phyloP scores from a whole-genome alignment of 352 stramenopile species.

The Nothophytophthora sp. region DNA sequence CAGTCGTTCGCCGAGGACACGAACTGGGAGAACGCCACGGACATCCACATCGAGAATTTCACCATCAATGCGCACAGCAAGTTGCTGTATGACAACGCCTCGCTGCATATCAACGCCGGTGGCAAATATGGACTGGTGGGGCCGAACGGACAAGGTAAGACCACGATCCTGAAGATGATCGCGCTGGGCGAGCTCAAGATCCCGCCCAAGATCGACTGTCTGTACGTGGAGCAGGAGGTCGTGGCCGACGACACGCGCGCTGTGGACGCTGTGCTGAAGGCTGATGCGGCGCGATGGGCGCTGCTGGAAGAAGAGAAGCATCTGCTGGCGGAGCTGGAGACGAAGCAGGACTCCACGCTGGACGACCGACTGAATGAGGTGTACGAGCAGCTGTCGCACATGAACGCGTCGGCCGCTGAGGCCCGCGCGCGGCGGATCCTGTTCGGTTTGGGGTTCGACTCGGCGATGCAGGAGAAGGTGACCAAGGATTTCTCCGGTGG shows the following conservation, averaged over 20 bases:
- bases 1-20: conserved; percentile 96
- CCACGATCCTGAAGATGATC: conserved; percentile 99
- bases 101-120: conserved; percentile 97
- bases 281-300: conserved; percentile 96
- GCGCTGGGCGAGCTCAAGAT: conserved; percentile 97
- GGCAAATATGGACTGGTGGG: conserved; percentile 98
- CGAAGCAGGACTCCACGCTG: conserved; percentile 57
- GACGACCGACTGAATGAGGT: conserved; percentile 91
- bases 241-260: conserved; percentile 97
- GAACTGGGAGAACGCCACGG: conserved; percentile 98
- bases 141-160: conserved; percentile 98
- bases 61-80: conserved; percentile 99
- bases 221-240: conserved; percentile 99
- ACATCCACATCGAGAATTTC: conserved; percentile 99
- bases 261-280: conserved; percentile 98
- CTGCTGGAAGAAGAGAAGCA: conserved; percentile 95
- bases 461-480: conserved; percentile 98
- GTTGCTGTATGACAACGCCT: conserved; percentile 98
- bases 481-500: conserved; percentile 98
- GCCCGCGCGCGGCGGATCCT: conserved; percentile 96
- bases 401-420: conserved; percentile 96
- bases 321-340: conserved; percentile 86
- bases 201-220: conserved; percentile 97
- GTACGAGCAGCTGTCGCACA: conserved; percentile 97
- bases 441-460: conserved; percentile 98